phyloP scores from a whole-genome alignment of 768 basidiomycete genomes.

The Agrocybe praecox region DNA sequence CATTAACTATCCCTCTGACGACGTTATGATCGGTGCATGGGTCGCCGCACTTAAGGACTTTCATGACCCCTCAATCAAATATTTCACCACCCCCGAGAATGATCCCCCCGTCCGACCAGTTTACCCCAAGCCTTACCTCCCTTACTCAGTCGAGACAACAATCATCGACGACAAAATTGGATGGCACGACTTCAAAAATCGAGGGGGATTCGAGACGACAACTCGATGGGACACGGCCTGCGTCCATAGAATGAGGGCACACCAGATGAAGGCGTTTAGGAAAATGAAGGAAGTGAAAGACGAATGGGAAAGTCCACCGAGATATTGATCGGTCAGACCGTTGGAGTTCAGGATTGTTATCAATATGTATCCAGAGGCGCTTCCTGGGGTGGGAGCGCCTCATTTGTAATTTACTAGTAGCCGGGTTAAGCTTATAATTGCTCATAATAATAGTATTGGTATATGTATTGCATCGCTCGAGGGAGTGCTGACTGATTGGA shows the following conservation, averaged over 20 bases:
- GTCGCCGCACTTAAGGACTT: neutral
- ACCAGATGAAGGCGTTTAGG: neutral
- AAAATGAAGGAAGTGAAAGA: neutral
- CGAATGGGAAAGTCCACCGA: neutral
- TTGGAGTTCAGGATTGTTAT: no score
- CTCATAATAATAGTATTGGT: no score
- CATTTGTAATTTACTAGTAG: no score
- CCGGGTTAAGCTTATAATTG: no score
- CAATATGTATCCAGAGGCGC: no score
- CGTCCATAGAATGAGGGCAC: neutral
- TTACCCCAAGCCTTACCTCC: neutral
- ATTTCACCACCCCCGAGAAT: neutral
- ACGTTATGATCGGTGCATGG: constrained; percentile 6
- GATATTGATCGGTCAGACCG: no score
- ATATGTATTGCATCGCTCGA: no score
- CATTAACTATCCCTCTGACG: constrained; percentile 6
- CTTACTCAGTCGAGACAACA: neutral
- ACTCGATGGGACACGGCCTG: constrained; percentile 3
- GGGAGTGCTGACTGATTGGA: no score
- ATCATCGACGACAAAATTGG: constrained; percentile 3
- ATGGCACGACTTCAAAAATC: constrained; percentile 4
- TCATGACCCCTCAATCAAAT: neutral
- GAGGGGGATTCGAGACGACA: neutral
- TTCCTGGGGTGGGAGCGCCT: no score
- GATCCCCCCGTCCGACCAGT: neutral